Base-by-base conservation (phyloP, 169 alveolate genomes). In the Plasmodium blacklocki region DNA sequence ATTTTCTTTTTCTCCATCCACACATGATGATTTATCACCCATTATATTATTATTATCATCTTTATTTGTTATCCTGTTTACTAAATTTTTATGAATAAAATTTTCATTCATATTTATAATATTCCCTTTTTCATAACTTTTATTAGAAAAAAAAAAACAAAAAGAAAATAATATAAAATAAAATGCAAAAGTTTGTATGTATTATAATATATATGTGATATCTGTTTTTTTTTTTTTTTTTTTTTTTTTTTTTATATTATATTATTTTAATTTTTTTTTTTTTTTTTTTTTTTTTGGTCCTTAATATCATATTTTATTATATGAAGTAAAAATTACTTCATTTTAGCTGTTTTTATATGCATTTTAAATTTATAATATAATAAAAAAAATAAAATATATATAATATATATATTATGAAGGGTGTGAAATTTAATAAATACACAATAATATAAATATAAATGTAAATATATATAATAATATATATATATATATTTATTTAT, bases 21-120 rank as follows among this genome's bases (percentile, higher is more conserved):
- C 15, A 29, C 45, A 29, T 29, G 12, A n/a, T 54, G 62, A n/a
- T 4, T 54, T 21, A 67, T 67, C 58, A 67, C 60, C 15, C 45
- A 14, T 19, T 15, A 14, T 39, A 11, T 60, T 32, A 66, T 23
- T 64, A 1, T 23, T 39, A 29, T 66, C 21, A 12, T 66, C 18
- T 4, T 66, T 39, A 32, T 66, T 23, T 62, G 43, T 26, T 32
- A 6, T 11, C 32, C 47, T 73, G 8, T 62, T 29, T n/a, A 47
- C 14, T 9, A 21, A 62, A 9, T n/a, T 60, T 26, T 56, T 60
- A 23, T 59, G 47, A 39, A 39, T 56, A 8, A 32, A 21, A n/a
- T 47, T 59, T 78, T 78, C 89, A 64, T 78, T 78, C 19, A 19
- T 59, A 78, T 78, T 70, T 76, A 78, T 78, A 39, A 32, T 78